Evolutionary conservation across 768 basidiomycete genomes (phyloP), one percentile per base, ranked within the genome.

Genomic region (Gyrodon lividus): DNA sequence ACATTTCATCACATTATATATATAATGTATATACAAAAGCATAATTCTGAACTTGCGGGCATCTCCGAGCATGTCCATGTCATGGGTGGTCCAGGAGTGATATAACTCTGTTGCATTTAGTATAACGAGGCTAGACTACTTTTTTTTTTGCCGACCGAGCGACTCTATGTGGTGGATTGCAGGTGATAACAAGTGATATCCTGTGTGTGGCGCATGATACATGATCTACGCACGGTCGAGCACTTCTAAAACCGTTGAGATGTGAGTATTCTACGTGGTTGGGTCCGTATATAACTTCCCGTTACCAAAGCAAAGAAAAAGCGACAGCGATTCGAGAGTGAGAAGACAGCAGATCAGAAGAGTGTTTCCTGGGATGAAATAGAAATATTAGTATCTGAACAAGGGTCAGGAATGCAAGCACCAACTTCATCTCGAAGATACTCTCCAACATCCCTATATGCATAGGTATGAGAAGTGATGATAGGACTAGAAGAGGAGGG

Each of bases 351-450:
- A 31, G 5, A 41, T 75, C 65, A 92, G 70, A 92, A 91, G 38
- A 92, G 74, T 12, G 89, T 91, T 61, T 92, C 90, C 90, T 89
- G 52, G 35, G 30, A 47, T 47, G 6, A 51, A 51, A 39, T n/a
- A n/a, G n/a, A 0, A 13, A 40, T 14, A 34, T 66, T 35, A 69
- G 58, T 26, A 43, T 38, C 45, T 50, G 39, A 57, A 46, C 22
- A 22, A 19, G 16, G 26, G 42, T 42, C 42, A 44, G 30, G 14
- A 55, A 20, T 10, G 6, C 16, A 19, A 51, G 34, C 20, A 63
- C 74, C 62, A 52, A 91, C 95, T 78, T 98, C 97, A 66, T 99
- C 97, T 61, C 97, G 86, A 26, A 99, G 74, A 68, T 98, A 99
- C 76, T 99, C 97, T 51, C 97, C 97, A 20, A 98, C 92, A 70